phyloP scores from a whole-genome alignment of 805 yeast genomes.

The Yamadazyma insecticola region DNA sequence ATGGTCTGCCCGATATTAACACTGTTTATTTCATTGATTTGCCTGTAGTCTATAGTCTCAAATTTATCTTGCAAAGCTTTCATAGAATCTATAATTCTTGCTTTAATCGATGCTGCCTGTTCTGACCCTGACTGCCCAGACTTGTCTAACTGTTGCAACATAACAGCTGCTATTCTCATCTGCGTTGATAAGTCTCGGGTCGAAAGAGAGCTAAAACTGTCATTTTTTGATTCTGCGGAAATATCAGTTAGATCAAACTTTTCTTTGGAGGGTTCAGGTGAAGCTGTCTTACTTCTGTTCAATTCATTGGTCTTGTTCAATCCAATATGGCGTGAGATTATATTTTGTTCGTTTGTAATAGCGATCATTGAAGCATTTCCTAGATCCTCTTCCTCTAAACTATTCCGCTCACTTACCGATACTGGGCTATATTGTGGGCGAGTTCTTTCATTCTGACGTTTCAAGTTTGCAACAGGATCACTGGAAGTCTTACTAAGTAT shows the following conservation, averaged over 20 bases:
- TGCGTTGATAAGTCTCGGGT: constrained; percentile 84
- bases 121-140: constrained; percentile 53
- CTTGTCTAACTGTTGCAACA: constrained; percentile 85
- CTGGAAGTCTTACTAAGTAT: no score
- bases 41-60: constrained; percentile 31
- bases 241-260: no score
- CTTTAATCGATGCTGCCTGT: constrained; percentile 25
- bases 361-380: constrained; percentile 72
- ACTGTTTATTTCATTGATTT: constrained; percentile 48
- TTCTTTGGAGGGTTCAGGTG: neutral
- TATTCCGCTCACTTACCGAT: no score
- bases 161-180: constrained; percentile 93
- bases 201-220: no score
- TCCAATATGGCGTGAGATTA: constrained; percentile 12
- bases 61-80: constrained; percentile 35
- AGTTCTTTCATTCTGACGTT: no score
- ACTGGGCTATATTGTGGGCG: no score
- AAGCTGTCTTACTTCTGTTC: constrained; percentile 4
- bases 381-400: constrained; percentile 48
- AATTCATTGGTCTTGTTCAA: no score
- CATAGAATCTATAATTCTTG: constrained; percentile 30
- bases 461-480: no score
- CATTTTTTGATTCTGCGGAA: no score
- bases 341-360: constrained; percentile 35
- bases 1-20: constrained; percentile 68